These are phyloP conservation scores for Neospermospora avenae DNA, from an alignment of 2,329 filamentous ascomycete genomes.

Conservation along the genomic window DNA sequence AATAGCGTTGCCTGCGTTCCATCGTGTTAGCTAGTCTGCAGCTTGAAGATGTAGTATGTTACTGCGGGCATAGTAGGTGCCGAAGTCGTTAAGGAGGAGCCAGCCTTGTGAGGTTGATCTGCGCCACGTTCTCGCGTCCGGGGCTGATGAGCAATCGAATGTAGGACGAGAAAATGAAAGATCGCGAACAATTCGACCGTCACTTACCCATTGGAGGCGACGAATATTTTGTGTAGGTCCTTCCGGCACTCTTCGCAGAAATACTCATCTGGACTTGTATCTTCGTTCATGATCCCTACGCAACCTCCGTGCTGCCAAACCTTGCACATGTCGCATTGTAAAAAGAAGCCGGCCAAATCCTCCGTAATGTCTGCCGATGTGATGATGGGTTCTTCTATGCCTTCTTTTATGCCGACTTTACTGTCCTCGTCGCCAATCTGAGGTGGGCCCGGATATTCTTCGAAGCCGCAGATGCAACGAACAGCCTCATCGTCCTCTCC, in stretches of 20 bases:
- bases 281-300: conserved; percentile 93
- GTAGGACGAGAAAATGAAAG: conserved; percentile 18
- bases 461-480: conserved; percentile 88
- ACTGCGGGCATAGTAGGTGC: conserved; percentile 11
- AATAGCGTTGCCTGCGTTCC: conserved; percentile 57
- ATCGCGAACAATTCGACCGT: conserved; percentile 29
- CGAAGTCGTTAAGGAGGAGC: conserved; percentile 22
- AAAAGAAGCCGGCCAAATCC: conserved; percentile 90
- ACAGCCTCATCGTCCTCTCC: conserved; percentile 89
- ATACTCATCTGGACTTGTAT: conserved; percentile 91
- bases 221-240: conserved; percentile 82
- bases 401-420: conserved; percentile 52
- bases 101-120: conserved; percentile 36
- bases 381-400: conserved; percentile 54
- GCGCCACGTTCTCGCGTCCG: conserved; percentile 35
- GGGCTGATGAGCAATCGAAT: conserved; percentile 28
- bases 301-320: conserved; percentile 99
- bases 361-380: conserved; percentile 56
- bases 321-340: conserved; percentile 96
- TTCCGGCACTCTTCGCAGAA: conserved; percentile 95
- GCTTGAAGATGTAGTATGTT: conserved; percentile 10
- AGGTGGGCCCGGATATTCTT: conserved; percentile 88
- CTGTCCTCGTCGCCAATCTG: conserved; percentile 51
- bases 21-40: conserved; percentile 39
- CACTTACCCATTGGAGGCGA: conserved; percentile 79